Conservation (phyloP, 345 rosid species). For the Geranium rotundifolium region DNA sequence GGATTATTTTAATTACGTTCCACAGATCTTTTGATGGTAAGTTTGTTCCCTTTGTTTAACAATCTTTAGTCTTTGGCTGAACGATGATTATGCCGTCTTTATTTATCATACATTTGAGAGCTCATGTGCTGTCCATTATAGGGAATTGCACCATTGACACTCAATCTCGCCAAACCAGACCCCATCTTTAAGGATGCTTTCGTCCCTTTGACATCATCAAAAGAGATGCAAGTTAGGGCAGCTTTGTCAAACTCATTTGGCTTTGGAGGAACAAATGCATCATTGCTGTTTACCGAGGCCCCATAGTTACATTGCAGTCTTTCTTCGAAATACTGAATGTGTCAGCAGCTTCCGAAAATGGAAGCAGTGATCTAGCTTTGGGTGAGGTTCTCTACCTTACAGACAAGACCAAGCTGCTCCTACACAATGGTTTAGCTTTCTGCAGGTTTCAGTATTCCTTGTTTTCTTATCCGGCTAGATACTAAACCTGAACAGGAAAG, state of each 20-base stretch:
- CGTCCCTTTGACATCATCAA: conserved; percentile 57
- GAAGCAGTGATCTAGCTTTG: neutral
- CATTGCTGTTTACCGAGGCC: conserved; percentile 45
- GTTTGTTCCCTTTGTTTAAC: too few relatives aligned
- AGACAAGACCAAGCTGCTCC: neutral
- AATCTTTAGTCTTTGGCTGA: too few relatives aligned
- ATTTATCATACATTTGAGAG: neutral
- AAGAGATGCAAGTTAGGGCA: conserved; percentile 51
- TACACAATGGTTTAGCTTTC: neutral
- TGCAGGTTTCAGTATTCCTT: neutral
- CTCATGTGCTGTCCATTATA: conserved; percentile 20
- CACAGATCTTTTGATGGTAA: too few relatives aligned
- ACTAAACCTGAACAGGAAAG: neutral
- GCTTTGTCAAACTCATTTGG: conserved; percentile 91
- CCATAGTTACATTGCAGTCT: conserved; percentile 2
- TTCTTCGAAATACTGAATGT: neutral
- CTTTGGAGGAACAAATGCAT: conserved; percentile 91
- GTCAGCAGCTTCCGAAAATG: neutral
- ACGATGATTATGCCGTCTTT: neutral
- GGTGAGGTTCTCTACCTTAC: neutral
- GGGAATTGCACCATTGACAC: conserved; percentile 87
- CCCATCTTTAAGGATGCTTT: conserved; percentile 51
- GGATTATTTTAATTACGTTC: too few relatives aligned
- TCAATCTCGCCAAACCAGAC: conserved; percentile 65
- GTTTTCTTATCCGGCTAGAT: neutral